Conservation (phyloP, 2,329 filamentous ascomycete species). For the Nannizziopsis arthrosporioides region DNA sequence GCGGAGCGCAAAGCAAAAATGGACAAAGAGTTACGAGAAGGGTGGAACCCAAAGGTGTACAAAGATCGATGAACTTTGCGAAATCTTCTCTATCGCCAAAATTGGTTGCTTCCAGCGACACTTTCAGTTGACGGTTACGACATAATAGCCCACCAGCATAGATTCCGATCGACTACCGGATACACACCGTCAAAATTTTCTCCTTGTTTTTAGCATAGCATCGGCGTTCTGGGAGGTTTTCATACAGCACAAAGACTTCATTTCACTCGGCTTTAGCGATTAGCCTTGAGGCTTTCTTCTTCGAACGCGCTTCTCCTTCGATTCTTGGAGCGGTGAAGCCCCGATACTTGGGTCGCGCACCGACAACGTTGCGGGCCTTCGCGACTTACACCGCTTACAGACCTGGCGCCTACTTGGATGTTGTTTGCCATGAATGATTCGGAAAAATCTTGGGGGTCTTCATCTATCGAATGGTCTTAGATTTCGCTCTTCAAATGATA, state of each 20-base stretch:
- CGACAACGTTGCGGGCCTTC: too few relatives aligned
- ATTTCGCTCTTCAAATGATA: too few relatives aligned
- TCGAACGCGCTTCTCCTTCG: too few relatives aligned
- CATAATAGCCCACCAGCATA: neutral
- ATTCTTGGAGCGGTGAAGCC: too few relatives aligned
- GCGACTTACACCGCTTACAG: neutral
- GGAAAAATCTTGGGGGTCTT: too few relatives aligned
- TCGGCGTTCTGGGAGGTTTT: constrained; percentile 6
- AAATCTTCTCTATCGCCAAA: neutral
- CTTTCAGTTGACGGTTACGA: too few relatives aligned
- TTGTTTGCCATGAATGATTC: too few relatives aligned
- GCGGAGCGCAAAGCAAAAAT: constrained; percentile 57
- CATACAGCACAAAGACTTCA: neutral
- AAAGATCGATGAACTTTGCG: constrained; percentile 54
- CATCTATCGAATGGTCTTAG: too few relatives aligned
- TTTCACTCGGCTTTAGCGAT: neutral
- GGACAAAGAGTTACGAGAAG: constrained; percentile 69
- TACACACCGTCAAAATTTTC: neutral
- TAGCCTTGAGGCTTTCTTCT: too few relatives aligned
- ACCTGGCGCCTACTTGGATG: neutral
- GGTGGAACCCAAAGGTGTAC: constrained; percentile 91
- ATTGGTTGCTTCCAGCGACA: too few relatives aligned
- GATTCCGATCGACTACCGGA: neutral
- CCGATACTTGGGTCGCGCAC: too few relatives aligned
- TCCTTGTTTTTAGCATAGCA: constrained; percentile 7